phyloP scores from a whole-genome alignment of 106 monocot genomes.

The Iris macrosiphon region DNA sequence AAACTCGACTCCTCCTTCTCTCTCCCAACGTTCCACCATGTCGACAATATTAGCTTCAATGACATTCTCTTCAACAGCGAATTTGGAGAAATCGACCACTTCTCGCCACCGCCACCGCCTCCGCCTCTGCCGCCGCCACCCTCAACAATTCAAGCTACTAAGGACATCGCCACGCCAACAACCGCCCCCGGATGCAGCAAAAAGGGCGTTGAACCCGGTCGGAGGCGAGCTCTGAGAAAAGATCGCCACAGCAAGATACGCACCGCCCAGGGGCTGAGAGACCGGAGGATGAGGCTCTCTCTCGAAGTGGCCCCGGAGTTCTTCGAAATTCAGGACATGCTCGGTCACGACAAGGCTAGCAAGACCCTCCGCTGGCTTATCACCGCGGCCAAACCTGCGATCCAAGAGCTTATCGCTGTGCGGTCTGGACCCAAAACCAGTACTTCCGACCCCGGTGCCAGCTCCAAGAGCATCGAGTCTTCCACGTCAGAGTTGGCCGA shows the following conservation, averaged over 20 bases:
- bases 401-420: slow-evolving; percentile 26
- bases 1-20: too few species aligned
- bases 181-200: neutral
- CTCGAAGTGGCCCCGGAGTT: slow-evolving; percentile 64
- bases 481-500: slow-evolving; percentile 20
- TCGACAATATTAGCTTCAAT: neutral
- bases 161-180: neutral
- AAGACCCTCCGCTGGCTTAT: slow-evolving; percentile 84
- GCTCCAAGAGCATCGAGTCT: too few species aligned
- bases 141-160: too few species aligned
- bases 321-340: slow-evolving; percentile 76
- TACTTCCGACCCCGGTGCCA: too few species aligned
- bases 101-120: neutral
- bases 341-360: slow-evolving; percentile 88
- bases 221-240: slow-evolving; percentile 25
- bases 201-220: neutral
- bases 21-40: too few species aligned
- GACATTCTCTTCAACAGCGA: neutral
- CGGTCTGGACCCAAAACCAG: too few species aligned
- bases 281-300: slow-evolving; percentile 79
- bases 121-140: too few species aligned
- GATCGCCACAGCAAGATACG: slow-evolving; percentile 83
- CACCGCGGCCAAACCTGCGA: slow-evolving; percentile 44
- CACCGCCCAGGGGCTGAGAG: slow-evolving; percentile 65
- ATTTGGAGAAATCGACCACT: neutral